phyloP scores from a whole-genome alignment of 1,139 yeast species.

The Debaryomyces psychrophilus region DNA sequence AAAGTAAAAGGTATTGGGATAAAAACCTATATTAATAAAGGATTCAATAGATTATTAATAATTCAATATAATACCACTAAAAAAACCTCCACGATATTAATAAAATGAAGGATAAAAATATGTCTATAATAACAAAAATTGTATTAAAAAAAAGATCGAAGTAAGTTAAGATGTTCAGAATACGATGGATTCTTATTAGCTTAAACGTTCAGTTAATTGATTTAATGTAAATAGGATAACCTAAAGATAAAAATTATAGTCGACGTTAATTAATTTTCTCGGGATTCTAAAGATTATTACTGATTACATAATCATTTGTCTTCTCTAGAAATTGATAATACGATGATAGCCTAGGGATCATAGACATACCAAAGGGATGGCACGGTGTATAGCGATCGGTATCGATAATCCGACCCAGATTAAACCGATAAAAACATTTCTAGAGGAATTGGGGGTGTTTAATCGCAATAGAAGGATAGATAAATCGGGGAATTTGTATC shows the following conservation, averaged over 20 bases:
- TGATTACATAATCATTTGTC: not conserved
- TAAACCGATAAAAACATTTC: slow-evolving; percentile 28
- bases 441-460: slow-evolving; percentile 25
- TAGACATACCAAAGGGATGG: slow-evolving; percentile 5
- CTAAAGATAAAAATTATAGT: not conserved
- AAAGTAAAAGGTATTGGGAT: not conserved
- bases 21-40: slow-evolving; percentile 2
- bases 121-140: slow-evolving; percentile 13
- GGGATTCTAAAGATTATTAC: not conserved
- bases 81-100: slow-evolving; percentile 5
- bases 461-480: slow-evolving; percentile 31
- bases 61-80: slow-evolving; percentile 7
- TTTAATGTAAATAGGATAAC: slow-evolving; percentile 1
- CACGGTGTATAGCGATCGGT: slow-evolving; percentile 8
- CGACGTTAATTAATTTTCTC: slow-evolving; percentile 5
- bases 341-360: not conserved
- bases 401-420: slow-evolving; percentile 22
- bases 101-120: slow-evolving; percentile 10
- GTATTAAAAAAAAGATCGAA: slow-evolving; percentile 9
- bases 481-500: slow-evolving; percentile 19
- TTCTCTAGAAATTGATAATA: not conserved
- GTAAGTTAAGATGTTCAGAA: not conserved
- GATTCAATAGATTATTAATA: slow-evolving; percentile 4
- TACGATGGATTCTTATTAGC: not conserved
- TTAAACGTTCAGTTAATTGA: slow-evolving; percentile 8